Percentiles rank a stretch among this genome's conserved stretches.
Evolutionary conservation across 106 monocot species (phyloP).

Genomic region (Dendrobium huoshanense): DNA sequence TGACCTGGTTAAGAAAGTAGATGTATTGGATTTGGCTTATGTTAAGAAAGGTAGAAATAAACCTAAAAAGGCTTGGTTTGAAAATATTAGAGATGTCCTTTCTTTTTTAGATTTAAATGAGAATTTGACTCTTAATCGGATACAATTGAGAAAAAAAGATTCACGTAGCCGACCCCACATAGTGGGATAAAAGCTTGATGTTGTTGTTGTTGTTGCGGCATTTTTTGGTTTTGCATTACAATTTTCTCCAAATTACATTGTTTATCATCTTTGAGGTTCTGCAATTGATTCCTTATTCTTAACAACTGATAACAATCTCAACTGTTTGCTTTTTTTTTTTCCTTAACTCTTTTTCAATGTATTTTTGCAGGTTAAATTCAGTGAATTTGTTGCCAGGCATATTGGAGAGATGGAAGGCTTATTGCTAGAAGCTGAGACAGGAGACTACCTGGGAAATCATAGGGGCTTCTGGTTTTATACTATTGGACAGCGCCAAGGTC

Average conservation of each 20-base stretch:
- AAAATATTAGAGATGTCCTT: too few species aligned
- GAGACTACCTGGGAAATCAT: slow-evolving; percentile 92
- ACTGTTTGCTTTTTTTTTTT: not conserved
- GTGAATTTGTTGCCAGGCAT: slow-evolving; percentile 91
- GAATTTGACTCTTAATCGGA: too few species aligned
- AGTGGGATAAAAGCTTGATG: too few species aligned
- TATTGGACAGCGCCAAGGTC: slow-evolving; percentile 92
- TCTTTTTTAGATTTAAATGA: too few species aligned
- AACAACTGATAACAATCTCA: not conserved
- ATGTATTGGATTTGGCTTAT: too few species aligned
- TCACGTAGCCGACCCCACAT: too few species aligned
- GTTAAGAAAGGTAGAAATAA: too few species aligned
- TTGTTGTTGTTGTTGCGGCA: not conserved
- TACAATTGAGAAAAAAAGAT: too few species aligned
- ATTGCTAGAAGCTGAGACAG: slow-evolving; percentile 90
- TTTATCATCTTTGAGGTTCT: not conserved
- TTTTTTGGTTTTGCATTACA: not conserved
- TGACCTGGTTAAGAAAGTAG: too few species aligned
- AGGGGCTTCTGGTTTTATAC: slow-evolving; percentile 98
- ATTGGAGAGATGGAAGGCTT: slow-evolving; percentile 92
- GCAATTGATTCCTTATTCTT: too few species aligned
- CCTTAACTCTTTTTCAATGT: too few species aligned
- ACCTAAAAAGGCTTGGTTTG: too few species aligned
- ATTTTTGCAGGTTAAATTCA: slow-evolving; percentile 79
- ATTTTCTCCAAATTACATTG: not conserved